These are phyloP conservation scores for Musa schizocarpa DNA, from an alignment of 176 grass and related monocot genomes.

Conservation along the genomic window DNA sequence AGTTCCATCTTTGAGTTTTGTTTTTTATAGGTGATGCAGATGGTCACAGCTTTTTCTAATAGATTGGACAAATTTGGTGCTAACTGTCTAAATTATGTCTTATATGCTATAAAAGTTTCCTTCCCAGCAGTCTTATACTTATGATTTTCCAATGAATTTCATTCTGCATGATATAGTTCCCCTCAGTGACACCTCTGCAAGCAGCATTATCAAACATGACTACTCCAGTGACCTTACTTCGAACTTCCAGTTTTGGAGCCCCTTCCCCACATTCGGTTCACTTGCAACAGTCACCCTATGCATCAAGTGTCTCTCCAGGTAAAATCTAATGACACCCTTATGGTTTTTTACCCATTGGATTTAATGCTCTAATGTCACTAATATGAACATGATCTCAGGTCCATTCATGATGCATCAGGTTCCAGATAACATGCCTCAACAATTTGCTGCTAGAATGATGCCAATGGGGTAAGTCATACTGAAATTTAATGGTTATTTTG, in stretches of 20 bases:
- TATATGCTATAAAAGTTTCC: constrained; percentile 1
- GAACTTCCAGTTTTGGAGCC: constrained; percentile 49
- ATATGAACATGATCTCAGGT: constrained; percentile 33
- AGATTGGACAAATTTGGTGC: too few relatives aligned
- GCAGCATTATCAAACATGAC: constrained; percentile 29
- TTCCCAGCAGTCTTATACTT: background rate
- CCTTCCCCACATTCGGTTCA: constrained; percentile 24
- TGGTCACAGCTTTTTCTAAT: too few relatives aligned
- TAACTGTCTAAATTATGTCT: too few relatives aligned
- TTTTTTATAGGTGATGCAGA: too few relatives aligned
- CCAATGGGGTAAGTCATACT: constrained; percentile 30
- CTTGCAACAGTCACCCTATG: constrained; percentile 48
- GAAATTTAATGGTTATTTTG: background rate
- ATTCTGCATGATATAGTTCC: constrained; percentile 32
- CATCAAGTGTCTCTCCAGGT: constrained; percentile 56
- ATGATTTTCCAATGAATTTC: constrained; percentile 19
- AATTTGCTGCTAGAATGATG: constrained; percentile 48
- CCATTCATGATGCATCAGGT: constrained; percentile 67
- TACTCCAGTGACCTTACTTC: constrained; percentile 31
- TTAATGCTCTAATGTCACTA: constrained; percentile 1
- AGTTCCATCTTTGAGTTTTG: too few relatives aligned
- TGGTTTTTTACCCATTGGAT: background rate
- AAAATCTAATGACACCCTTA: constrained; percentile 30
- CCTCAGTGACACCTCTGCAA: constrained; percentile 34
- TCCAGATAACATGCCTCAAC: constrained; percentile 44